Base-by-base conservation (phyloP, 768 basidiomycete genomes). In the Clavaria fumosa region DNA sequence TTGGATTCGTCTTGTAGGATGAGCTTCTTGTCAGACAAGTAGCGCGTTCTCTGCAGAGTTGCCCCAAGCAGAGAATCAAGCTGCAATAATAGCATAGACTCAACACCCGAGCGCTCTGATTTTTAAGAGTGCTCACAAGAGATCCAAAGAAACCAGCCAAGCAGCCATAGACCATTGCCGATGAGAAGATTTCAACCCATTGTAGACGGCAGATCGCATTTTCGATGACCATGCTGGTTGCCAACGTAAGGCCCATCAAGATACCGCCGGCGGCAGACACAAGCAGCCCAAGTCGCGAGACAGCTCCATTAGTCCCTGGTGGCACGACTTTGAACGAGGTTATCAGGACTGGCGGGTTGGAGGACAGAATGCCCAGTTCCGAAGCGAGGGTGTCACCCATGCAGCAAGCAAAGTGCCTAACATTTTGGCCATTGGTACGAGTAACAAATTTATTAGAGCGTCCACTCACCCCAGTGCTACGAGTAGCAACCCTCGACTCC, bases 301-400 rank as follows among this genome's bases (percentile, higher is more conserved):
- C 69, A 0, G 69, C 91, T 3, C 91, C 91, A 48, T 96, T 95
- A 7, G 91, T 95, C 2, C 91, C 91, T 2, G 78, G 76, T 1
- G 89, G 89, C 0, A 89, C 84, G 1, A 58, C 46, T 45, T 66
- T 68, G 37, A 79, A 55, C 3, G 82, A 89, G 4, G 88, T 91
- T 47, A 95, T 70, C 23, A 93, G 70, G 33, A 75, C 51, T 23
- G 91, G 84, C 3, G 65, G 66, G 10, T 69, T 62, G 24, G 52
- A 53, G 18, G 88, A 80, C 30, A 95, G 64, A 45, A 95, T 89
- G 23, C 91, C 91, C 17, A 95, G 68, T 57, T 95, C 91, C 6
- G 86, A 91, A 1, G 89, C 89, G 2, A 96, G 72, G 0, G 90
- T 95, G 49, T 95, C 90, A 4, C 85, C 90, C 6, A 90, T 64